These are phyloP conservation scores for Amorphotheca resinae DNA, from an alignment of 495 filamentous ascomycete species.

Conservation along the genomic window DNA sequence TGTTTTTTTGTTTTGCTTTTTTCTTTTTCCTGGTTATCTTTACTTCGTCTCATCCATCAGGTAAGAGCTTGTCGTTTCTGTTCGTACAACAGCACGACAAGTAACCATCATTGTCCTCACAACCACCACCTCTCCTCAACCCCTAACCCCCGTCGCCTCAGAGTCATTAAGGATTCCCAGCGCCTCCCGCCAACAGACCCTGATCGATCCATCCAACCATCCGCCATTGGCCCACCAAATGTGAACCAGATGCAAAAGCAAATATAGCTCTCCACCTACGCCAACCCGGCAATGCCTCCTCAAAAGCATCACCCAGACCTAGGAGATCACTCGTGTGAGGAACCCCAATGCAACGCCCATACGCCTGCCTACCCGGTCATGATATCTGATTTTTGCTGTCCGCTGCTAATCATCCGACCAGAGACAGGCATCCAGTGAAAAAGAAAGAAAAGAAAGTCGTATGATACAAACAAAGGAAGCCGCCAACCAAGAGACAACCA, in stretches of 20 bases:
- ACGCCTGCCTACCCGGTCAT: slow-evolving; percentile 19
- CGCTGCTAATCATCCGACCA: slow-evolving; percentile 17
- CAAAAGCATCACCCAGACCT: slow-evolving; percentile 17
- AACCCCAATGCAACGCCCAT: slow-evolving; percentile 11
- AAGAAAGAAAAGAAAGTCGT: slow-evolving; percentile 20
- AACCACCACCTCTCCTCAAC: slow-evolving; percentile 9
- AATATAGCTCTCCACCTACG: slow-evolving; percentile 16
- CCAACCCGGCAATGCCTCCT: slow-evolving; percentile 18
- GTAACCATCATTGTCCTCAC: slow-evolving; percentile 11
- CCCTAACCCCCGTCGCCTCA: slow-evolving; percentile 10
- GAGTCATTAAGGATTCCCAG: slow-evolving; percentile 3
- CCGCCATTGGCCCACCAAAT: slow-evolving; percentile 10
- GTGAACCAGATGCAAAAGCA: slow-evolving; percentile 8
- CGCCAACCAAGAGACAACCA: slow-evolving; percentile 8
- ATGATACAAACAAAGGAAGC: slow-evolving; percentile 20
- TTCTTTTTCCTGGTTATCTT: background rate
- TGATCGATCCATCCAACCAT: slow-evolving; percentile 4
- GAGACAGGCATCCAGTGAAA: slow-evolving; percentile 12
- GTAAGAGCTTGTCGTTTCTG: slow-evolving; percentile 8
- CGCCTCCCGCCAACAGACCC: slow-evolving; percentile 7
- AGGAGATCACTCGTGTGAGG: slow-evolving; percentile 17
- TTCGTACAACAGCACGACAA: slow-evolving; percentile 10
- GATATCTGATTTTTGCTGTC: slow-evolving; percentile 21
- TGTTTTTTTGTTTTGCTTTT: slow-evolving; percentile 6
- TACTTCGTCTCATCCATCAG: slow-evolving; percentile 1